phyloP scores from a whole-genome alignment of 2,329 filamentous ascomycete genomes.

The Fusarium concolor region DNA sequence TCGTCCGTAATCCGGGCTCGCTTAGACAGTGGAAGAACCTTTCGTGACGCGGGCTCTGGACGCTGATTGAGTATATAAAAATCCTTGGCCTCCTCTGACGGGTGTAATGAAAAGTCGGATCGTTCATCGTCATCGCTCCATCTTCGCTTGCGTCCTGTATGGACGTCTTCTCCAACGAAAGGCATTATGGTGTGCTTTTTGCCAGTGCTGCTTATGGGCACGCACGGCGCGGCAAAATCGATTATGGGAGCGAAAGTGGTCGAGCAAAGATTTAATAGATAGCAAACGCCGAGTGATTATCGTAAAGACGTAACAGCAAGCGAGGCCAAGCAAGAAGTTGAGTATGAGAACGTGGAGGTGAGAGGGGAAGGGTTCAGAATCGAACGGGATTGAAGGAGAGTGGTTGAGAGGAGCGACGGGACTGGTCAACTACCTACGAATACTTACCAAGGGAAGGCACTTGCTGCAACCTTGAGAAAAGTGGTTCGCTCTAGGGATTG shows the following conservation, averaged over 20 bases:
- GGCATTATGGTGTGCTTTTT: slow-evolving; percentile 49
- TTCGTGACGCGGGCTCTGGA: slow-evolving; percentile 45
- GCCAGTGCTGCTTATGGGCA: slow-evolving; percentile 31
- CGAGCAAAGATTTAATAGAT: not conserved
- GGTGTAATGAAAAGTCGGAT: slow-evolving; percentile 43
- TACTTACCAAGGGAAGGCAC: slow-evolving; percentile 22
- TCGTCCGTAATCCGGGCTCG: slow-evolving; percentile 47
- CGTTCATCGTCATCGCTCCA: slow-evolving; percentile 47
- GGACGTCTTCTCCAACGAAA: slow-evolving; percentile 49
- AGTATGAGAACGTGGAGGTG: slow-evolving; percentile 9
- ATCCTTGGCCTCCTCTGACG: slow-evolving; percentile 43
- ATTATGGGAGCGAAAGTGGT: not conserved
- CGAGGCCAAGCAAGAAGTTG: not conserved
- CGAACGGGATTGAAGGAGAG: slow-evolving; percentile 14
- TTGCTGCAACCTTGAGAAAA: slow-evolving; percentile 26
- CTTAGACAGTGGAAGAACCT: slow-evolving; percentile 49
- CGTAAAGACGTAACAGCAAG: not conserved
- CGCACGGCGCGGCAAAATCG: slow-evolving; percentile 27
- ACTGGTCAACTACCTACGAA: slow-evolving; percentile 19
- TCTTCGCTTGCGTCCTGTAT: slow-evolving; percentile 52
- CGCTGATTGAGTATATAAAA: slow-evolving; percentile 46
- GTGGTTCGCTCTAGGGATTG: slow-evolving; percentile 25
- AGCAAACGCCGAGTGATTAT: not conserved
- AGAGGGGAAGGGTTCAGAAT: slow-evolving; percentile 20
- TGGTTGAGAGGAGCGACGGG: slow-evolving; percentile 22